Conservation (phyloP, 1,139 yeast genomes). For the Geotrichum fermentans region DNA sequence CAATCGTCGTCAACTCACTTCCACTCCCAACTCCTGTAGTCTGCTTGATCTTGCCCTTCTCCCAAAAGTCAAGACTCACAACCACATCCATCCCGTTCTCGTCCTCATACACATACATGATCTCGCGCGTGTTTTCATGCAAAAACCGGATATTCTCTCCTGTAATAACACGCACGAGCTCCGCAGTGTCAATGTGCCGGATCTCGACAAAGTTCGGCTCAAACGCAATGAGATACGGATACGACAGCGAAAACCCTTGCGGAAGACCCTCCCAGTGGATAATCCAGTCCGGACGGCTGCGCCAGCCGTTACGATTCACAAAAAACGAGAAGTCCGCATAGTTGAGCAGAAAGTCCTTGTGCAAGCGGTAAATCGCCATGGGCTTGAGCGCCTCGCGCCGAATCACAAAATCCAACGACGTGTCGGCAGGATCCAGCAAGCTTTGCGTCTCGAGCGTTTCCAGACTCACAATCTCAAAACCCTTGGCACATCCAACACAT, state of each 20-base stretch:
- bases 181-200: constrained; percentile 84
- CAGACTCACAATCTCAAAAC: constrained; percentile 84
- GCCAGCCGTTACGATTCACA: constrained; percentile 94
- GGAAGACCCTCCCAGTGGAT: constrained; percentile 97
- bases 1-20: constrained; percentile 3
- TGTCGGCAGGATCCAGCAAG: constrained; percentile 90
- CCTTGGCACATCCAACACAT: constrained; percentile 94
- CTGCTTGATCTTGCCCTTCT: constrained; percentile 26
- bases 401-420: constrained; percentile 91
- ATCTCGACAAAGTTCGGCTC: constrained; percentile 89
- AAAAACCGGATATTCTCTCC: constrained; percentile 88
- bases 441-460: constrained; percentile 74
- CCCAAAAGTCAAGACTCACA: constrained; percentile 88
- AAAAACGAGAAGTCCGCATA: constrained; percentile 91
- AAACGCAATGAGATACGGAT: constrained; percentile 87
- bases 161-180: constrained; percentile 78
- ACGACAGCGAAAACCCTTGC: constrained; percentile 84
- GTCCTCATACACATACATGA: constrained; percentile 85
- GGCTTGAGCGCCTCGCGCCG: constrained; percentile 83
- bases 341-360: constrained; percentile 78
- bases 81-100: constrained; percentile 88
- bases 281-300: constrained; percentile 89
- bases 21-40: constrained; percentile 2
- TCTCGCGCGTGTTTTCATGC: constrained; percentile 89
- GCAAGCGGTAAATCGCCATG: constrained; percentile 82